Conservation (phyloP, 768 basidiomycete genomes). For the Leccinum obscurum region DNA sequence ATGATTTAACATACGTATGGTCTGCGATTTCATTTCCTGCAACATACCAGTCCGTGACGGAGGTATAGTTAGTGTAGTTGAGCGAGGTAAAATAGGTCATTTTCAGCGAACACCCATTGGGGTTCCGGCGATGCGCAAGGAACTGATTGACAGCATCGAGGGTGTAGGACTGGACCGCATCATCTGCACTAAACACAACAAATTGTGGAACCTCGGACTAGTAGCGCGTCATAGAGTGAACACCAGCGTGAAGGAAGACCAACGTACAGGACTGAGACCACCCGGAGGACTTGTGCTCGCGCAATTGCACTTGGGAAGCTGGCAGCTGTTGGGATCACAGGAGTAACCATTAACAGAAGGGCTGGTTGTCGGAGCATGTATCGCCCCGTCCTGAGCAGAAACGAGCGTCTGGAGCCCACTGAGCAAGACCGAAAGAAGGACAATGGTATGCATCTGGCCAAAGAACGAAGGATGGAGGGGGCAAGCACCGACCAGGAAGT, state of each 20-base stretch:
- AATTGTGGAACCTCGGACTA: conserved; percentile 1
- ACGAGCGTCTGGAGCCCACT: not conserved
- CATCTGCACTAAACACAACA: conserved; percentile 4
- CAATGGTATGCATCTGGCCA: not conserved
- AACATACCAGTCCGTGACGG: conserved; percentile 9
- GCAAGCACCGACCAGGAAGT: not conserved
- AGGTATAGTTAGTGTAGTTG: conserved; percentile 7
- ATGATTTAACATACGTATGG: conserved; percentile 1
- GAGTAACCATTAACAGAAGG: not conserved
- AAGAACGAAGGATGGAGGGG: not conserved
- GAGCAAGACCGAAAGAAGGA: not conserved
- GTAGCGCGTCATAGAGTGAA: not conserved
- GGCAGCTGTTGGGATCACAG: not conserved
- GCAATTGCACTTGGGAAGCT: conserved; percentile 6
- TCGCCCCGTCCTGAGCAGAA: not conserved
- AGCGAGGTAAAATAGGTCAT: conserved; percentile 9
- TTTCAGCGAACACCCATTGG: not conserved
- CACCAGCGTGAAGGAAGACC: not conserved
- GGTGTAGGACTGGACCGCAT: conserved; percentile 2
- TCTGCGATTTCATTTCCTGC: conserved; percentile 9
- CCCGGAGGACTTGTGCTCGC: conserved; percentile 1
- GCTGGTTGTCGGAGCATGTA: not conserved
- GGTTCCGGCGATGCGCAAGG: conserved; percentile 3
- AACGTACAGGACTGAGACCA: conserved; percentile 3
- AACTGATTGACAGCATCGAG: conserved; percentile 6